Evolutionary conservation across 2,329 filamentous ascomycete species (phyloP), one percentile per base, ranked within the genome.

Genomic region (Beauveria pseudobassiana): DNA sequence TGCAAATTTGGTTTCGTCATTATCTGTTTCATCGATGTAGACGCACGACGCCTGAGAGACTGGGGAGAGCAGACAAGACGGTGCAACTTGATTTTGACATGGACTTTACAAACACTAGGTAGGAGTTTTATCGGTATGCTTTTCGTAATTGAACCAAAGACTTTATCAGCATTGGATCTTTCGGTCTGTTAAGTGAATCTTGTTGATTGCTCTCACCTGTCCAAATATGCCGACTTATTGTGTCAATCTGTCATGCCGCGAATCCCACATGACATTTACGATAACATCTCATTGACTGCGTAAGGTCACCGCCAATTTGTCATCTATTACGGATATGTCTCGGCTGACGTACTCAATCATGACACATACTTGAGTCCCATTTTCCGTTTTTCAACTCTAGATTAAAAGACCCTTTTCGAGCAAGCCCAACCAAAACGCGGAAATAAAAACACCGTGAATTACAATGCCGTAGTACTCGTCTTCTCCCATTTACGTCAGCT

Each of bases 401-500:
- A 59, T 52, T 34, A 52, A 59, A 52, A 22, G 20, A 55, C 34
- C 40, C 57, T 10, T 34, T 48, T 38, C 22, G n/a, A 59, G 57
- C 57, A 59, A 59, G 46, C 46, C 28, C 43, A 58, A 59, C 18
- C 40, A 38, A 52, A 52, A 51, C 22, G 22, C 45, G 16, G 24
- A 51, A 34, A 26, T 5, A 45, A 45, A 49, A 52, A 51, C 45
- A 51, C 34, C 34, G 51, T 51, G 38, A 52, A 43, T 42, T 52
- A 59, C 48, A 59, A 58, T 50, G 34, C 45, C 46, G 42, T n/a
- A 30, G 20, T 20, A 20, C 18, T 34, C 9, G 20, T 48, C 43
- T 9, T 40, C 14, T 48, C 49, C 38, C 12, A 20, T 53, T 77
- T 85, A 99, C 63, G 95, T 98, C 74, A 99, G 87, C 84, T 99